Evolutionary conservation across 805 yeast species (phyloP), one percentile per base, ranked within the genome.

Genomic region (Naumovozyma baii): DNA sequence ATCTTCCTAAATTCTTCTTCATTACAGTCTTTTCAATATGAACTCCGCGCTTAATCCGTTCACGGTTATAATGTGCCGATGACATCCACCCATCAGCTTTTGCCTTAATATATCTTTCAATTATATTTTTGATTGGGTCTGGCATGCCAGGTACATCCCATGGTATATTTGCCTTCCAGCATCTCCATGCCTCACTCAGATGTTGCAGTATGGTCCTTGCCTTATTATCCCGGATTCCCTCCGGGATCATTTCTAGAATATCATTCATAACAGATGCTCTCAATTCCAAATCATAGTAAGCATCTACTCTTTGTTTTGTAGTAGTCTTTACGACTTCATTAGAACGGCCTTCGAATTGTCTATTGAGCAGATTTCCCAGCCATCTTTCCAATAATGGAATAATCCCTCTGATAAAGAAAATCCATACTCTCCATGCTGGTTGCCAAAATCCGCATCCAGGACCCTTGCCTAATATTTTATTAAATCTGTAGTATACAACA

Each of bases 401-500:
- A 14, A 80, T 80, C 15, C 99, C 99, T 50, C 98, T 70, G 64
- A 92, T 62, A 61, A 90, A 90, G 39, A 78, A 83, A 1, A 92
- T 67, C 99, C 98, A 92, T 1, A 88, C 90, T 49, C 96, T 68
- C 98, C 97, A 92, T 1, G 96, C 84, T 0, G 98, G 98, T 55
- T 92, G 97, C 99, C 99, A 92, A 59, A 92, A 83, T 1, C 99
- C 99, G 66, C 95, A 84, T 0, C 98, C 98, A 1, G 98, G 97
- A 2, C 98, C 98, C 55, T 90, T 92, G 0, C 96, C 96, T 18
- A 92, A 83, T n/a, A 75, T 67, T 29, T 71, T 69, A 55, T 92
- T 92, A 65, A 92, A 92, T 45, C 81, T 69, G 47, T 84, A 72
- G 55, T 92, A 92, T 1, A 92, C 81, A 5, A 90, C 79, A 57